Evolutionary conservation across 306 rosid species (phyloP), one percentile per base, ranked within the genome.

Genomic region (Phaseolus lunatus): DNA sequence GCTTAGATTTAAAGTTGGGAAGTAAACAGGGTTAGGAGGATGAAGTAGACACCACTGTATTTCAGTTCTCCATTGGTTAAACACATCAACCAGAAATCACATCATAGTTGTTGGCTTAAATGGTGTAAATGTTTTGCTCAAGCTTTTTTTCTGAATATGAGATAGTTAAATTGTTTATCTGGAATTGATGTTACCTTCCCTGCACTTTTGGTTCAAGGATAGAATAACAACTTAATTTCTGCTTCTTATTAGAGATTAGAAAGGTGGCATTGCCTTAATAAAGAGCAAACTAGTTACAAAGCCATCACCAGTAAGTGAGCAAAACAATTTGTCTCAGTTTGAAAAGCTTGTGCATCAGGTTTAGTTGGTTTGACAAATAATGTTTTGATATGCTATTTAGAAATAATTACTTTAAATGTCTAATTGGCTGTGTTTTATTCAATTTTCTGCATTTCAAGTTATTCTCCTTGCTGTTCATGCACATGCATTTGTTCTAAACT

Each of bases 101-200:
- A 37, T 68, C 27, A 45, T 67, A 31, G 70, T 68, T 50, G 44
- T 72, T 57, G 43, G 45, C 1, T 78, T 15, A 23, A 57, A 19
- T 33, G 72, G 61, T 27, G 39, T 63, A 43, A 43, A 62, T 57
- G 47, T 72, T 29, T 33, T 82, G 59, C 27, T 82, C 49, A 33
- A 84, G 73, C 27, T 79, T 58, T 37, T n/a, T 53, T 15, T 82
- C 27, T 4, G 15, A 62, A 70, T 74, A 41, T 19, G 44, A 67
- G 71, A 72, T 43, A 75, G 35, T 73, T 47, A 81, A 78, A 52
- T 77, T 72, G 37, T 59, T 54, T 71, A 31, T 67, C 58, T 35
- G 47, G 37, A 52, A 39, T 68, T 44, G 72, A 54, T 53, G 31
- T 48, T 20, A 39, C 33, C 41, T 31, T 71, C 57, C 26, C 52